Conservation (phyloP, 306 rosid species). For the Calophaca sinica region DNA sequence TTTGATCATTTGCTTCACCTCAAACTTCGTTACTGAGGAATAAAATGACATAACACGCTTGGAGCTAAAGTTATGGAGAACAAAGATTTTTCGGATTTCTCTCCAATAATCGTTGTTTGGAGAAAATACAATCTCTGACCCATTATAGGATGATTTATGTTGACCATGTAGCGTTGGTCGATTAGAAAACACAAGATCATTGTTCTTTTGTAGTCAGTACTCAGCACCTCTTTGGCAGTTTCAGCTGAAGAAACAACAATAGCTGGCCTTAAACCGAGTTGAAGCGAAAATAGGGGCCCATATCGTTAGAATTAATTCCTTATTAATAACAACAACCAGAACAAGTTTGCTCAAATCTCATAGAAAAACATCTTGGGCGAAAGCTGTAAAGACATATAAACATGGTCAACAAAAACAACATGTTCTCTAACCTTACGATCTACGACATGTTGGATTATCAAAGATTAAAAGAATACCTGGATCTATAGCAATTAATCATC, state of each 20-base stretch:
- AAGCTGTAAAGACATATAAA: too few relatives aligned
- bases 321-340: too few relatives aligned
- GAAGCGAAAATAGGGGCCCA: slow-evolving; percentile 51
- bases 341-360: too few relatives aligned
- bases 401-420: too few relatives aligned
- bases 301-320: too few relatives aligned
- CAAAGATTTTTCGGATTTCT: slow-evolving; percentile 51
- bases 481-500: too few relatives aligned
- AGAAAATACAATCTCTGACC: slow-evolving; percentile 41
- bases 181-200: slow-evolving; percentile 43
- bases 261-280: slow-evolving; percentile 44
- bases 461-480: too few relatives aligned
- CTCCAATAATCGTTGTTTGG: slow-evolving; percentile 54
- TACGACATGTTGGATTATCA: too few relatives aligned
- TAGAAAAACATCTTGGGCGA: too few relatives aligned
- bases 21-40: slow-evolving; percentile 36
- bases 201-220: too few relatives aligned
- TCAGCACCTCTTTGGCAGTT: slow-evolving; percentile 24
- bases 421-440: too few relatives aligned
- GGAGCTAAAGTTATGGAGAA: slow-evolving; percentile 43
- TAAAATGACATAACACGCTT: slow-evolving; percentile 37
- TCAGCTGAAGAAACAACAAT: slow-evolving; percentile 43
- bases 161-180: slow-evolving; percentile 42
- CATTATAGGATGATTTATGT: slow-evolving; percentile 48
- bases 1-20: slow-evolving; percentile 24